Percentiles rank a stretch among this genome's conserved stretches.
phyloP scores from a whole-genome alignment of 2,329 filamentous ascomycete genomes.

The Akanthomyces uredinophilus region DNA sequence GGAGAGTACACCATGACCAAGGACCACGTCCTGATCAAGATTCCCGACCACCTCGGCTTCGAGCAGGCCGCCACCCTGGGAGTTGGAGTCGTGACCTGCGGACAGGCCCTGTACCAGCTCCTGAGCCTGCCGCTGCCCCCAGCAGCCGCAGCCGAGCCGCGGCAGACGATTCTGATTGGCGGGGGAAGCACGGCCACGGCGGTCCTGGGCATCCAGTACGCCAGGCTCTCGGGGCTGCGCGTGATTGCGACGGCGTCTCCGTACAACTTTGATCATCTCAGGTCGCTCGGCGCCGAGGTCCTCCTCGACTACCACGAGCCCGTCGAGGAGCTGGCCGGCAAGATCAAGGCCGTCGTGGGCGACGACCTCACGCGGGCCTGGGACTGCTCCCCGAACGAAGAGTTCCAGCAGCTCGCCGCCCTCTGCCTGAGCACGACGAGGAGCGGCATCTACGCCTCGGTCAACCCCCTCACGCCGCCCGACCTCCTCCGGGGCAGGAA shows the following conservation, averaged over 20 bases:
- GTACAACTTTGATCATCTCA: conserved; percentile 31
- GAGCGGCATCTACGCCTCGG: conserved; percentile 5
- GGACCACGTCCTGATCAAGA: conserved; percentile 36
- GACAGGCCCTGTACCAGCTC: conserved; percentile 42
- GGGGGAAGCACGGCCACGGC: conserved; percentile 51
- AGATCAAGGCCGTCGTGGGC: background rate
- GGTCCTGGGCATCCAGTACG: conserved; percentile 44
- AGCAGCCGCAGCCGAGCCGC: conserved; percentile 28
- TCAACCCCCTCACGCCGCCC: background rate
- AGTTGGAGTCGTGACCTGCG: conserved; percentile 38
- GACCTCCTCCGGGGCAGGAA: background rate
- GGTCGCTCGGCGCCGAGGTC: conserved; percentile 38
- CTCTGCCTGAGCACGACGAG: background rate
- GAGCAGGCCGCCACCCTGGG: conserved; percentile 42
- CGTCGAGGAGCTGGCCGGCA: background rate
- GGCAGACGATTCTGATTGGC: conserved; percentile 36
- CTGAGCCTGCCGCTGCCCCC: conserved; percentile 43
- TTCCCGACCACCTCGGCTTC: conserved; percentile 41
- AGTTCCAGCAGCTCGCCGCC: background rate
- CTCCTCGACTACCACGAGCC: conserved; percentile 40
- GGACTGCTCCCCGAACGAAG: conserved; percentile 16
- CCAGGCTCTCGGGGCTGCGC: conserved; percentile 35
- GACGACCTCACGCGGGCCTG: background rate
- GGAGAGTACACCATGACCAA: conserved; percentile 35
- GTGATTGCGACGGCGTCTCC: conserved; percentile 37